A percentile compares a stretch with the other conserved stretches of the same genome.
These are phyloP conservation scores for Nicotiana tomentosiformis DNA, from an alignment of 257 asterid genomes.

Conservation along the genomic window DNA sequence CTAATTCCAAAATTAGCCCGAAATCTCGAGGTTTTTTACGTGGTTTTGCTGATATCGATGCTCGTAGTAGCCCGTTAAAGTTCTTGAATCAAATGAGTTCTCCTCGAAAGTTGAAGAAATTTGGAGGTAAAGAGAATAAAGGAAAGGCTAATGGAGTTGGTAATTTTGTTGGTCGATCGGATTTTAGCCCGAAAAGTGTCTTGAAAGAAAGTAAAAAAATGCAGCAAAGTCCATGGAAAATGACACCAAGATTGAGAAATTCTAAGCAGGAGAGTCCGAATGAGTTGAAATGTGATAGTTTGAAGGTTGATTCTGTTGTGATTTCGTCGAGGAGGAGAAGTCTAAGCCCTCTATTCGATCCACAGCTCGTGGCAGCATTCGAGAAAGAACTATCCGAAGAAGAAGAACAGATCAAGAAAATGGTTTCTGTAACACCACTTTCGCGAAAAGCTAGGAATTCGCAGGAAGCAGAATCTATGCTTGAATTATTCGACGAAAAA, in stretches of 20 bases:
- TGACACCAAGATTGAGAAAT: constrained; percentile 55
- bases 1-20: constrained; percentile 48
- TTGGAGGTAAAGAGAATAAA: constrained; percentile 67
- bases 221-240: constrained; percentile 34
- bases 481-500: constrained; percentile 30
- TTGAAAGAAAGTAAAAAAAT: constrained; percentile 16
- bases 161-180: constrained; percentile 12
- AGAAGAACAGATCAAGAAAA: constrained; percentile 52
- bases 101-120: constrained; percentile 56
- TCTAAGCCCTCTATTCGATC: constrained; percentile 61
- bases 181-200: constrained; percentile 46
- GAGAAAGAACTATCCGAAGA: constrained; percentile 51
- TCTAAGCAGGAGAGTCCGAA: constrained; percentile 48
- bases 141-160: constrained; percentile 10
- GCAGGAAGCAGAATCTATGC: constrained; percentile 21
- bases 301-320: constrained; percentile 38
- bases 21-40: constrained; percentile 42
- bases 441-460: constrained; percentile 14
- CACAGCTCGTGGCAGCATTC: constrained; percentile 37
- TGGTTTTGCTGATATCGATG: constrained; percentile 35
- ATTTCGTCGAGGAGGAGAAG: constrained; percentile 34
- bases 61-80: constrained; percentile 68
- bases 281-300: constrained; percentile 32
- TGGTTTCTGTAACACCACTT: constrained; percentile 18
- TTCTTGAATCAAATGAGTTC: constrained; percentile 61